Evolutionary conservation across 768 basidiomycete genomes (phyloP).

Genomic region (Tulasnella sp.): DNA sequence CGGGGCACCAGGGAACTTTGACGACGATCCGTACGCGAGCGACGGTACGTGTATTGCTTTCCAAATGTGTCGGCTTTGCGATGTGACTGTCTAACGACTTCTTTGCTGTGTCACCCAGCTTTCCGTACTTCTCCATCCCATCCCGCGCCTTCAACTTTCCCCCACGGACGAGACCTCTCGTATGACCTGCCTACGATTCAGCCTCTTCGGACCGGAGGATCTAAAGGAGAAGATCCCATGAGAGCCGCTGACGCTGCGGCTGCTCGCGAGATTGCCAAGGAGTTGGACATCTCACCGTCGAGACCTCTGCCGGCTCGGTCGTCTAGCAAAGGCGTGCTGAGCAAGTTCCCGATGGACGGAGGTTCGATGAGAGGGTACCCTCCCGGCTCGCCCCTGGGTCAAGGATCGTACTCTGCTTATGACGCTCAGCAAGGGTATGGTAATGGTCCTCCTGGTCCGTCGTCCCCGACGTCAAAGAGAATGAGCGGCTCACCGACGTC

Average conservation of each 20-base stretch:
- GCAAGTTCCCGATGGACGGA: background rate
- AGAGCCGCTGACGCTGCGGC: constrained; percentile 15
- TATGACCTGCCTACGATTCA: background rate
- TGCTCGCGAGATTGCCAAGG: constrained; percentile 9
- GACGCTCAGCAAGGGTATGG: background rate
- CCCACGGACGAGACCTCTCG: background rate
- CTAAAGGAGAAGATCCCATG: background rate
- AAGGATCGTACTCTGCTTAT: background rate
- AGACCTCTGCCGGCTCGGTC: background rate
- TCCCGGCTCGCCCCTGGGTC: background rate
- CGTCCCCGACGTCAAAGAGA: background rate
- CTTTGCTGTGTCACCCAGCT: background rate
- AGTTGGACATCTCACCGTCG: constrained; percentile 1
- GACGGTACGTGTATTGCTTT: background rate
- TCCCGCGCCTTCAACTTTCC: background rate
- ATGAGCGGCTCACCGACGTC: background rate
- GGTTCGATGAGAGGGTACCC: background rate
- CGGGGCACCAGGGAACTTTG: background rate
- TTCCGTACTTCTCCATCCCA: background rate
- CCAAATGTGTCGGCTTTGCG: too few species aligned
- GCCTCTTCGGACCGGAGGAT: background rate
- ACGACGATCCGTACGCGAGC: constrained; percentile 8
- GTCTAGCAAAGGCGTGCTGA: background rate
- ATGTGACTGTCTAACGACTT: background rate
- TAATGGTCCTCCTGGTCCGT: too few species aligned